These are phyloP conservation scores for Backusella luteola DNA, from an alignment of 192 early-diverging fungal species.

Conservation along the genomic window DNA sequence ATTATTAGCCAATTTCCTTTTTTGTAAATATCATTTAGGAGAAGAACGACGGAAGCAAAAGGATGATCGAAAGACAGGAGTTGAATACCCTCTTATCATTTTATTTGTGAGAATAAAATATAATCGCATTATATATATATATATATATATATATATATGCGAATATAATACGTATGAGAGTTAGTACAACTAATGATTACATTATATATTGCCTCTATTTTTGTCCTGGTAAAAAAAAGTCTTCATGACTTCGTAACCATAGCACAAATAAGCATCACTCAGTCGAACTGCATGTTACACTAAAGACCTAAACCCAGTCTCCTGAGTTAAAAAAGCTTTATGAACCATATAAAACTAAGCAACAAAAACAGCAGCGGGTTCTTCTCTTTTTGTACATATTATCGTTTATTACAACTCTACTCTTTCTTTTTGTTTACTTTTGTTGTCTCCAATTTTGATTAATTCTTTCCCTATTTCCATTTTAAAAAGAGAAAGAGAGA, in stretches of 20 bases:
- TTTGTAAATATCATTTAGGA: not conserved
- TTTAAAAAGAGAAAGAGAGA: not conserved
- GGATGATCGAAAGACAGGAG: not conserved
- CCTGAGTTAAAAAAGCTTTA: conserved; percentile 1
- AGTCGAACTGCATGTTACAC: not conserved
- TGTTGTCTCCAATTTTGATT: not conserved
- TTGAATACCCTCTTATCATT: not conserved
- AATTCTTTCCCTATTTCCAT: not conserved
- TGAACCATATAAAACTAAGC: not conserved
- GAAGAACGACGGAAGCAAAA: not conserved
- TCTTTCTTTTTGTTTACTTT: not conserved
- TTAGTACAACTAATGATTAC: not conserved
- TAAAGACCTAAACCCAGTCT: not conserved
- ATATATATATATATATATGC: not conserved
- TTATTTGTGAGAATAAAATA: not conserved
- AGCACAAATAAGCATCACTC: not conserved
- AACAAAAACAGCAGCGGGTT: not conserved
- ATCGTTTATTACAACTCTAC: not conserved
- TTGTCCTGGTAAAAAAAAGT: not conserved
- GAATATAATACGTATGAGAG: not conserved
- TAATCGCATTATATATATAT: not conserved
- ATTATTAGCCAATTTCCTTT: not conserved
- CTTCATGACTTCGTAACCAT: not conserved
- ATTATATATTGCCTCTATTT: not conserved
- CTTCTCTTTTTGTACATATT: not conserved